These are phyloP conservation scores for Stevia rebaudiana DNA, from an alignment of 140 eudicot genomes.

Conservation along the genomic window DNA sequence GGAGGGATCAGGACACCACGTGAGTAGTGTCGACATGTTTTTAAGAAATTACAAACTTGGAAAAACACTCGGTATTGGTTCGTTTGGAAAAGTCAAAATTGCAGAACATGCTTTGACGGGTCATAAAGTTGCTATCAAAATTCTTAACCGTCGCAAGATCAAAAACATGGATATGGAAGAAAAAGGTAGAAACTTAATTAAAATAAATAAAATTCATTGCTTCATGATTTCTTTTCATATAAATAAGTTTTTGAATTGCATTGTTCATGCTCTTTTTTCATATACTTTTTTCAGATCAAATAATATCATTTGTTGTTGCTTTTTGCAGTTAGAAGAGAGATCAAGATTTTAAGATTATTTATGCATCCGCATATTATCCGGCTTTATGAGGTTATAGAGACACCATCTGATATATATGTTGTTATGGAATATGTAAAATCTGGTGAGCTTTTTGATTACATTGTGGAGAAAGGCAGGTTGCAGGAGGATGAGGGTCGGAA, in stretches of 20 bases:
- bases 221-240: neutral
- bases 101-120: constrained; percentile 70
- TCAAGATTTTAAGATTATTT: constrained; percentile 48
- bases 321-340: constrained; percentile 59
- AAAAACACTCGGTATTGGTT: constrained; percentile 67
- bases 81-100: constrained; percentile 71
- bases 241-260: neutral
- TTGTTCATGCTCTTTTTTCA: neutral
- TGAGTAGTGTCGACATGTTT: constrained; percentile 44
- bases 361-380: constrained; percentile 62
- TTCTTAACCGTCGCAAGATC: constrained; percentile 53
- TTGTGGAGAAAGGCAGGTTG: constrained; percentile 51
- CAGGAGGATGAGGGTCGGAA: constrained; percentile 56
- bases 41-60: constrained; percentile 64
- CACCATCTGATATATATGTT: constrained; percentile 53
- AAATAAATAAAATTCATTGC: neutral
- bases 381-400: constrained; percentile 57
- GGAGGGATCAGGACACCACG: constrained; percentile 59
- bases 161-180: constrained; percentile 66
- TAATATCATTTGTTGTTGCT: neutral
- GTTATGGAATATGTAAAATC: constrained; percentile 56
- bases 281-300: no score
- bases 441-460: constrained; percentile 55
- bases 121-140: constrained; percentile 71
- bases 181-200: constrained; percentile 37